Base-by-base conservation (phyloP, 2,329 filamentous ascomycete species). In the Xylariaceae sp. region DNA sequence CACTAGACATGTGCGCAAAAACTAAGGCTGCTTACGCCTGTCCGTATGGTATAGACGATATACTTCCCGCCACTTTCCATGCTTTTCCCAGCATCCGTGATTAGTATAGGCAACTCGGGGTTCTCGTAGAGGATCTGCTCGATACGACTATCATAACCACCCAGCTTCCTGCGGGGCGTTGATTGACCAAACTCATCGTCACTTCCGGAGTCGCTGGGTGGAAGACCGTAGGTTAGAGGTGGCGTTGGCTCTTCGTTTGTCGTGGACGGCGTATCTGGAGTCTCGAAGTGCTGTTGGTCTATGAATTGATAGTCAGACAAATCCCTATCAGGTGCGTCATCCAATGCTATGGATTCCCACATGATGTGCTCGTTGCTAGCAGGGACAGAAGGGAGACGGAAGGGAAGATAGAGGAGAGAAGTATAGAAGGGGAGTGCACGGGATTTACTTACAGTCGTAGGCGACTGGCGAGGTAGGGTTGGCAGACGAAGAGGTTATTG, bases 41-140 rank as follows among this genome's bases (percentile, higher is more conserved):
- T 97, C 61, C 89, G 83, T 67, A 99, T 97, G 8, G 92, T 96
- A 73, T 99, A 99, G 37, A 95, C 91, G 66, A 99, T 99, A 68
- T 89, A 96, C 73, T 89, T 87, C 12, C 91, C 91, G 53, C 91
- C 91, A 62, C 88, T 91, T 71, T 97, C 92, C 59, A 86, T 75
- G 72, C 92, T 96, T 81, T 99, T 99, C 56, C 94, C 94, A 3
- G 95, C 94, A 68, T 96, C 89, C 1, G 88, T 92, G 64, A 99
- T 99, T 57, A 95, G 72, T 61, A 99, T 95, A 57, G 90, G 86
- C 63, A 95, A 80, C 53, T 92, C 87, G 0, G 91, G 91, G 61
- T 96, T 89, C 74, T 99, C 94, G 70, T 96, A 95, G 46, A 99
- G 84, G 56, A 96, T 92, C 77, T 99, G 94, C 74, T 99, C 92